Base-by-base conservation (phyloP, 148 eudicot genomes). In the Silene uniflora region DNA sequence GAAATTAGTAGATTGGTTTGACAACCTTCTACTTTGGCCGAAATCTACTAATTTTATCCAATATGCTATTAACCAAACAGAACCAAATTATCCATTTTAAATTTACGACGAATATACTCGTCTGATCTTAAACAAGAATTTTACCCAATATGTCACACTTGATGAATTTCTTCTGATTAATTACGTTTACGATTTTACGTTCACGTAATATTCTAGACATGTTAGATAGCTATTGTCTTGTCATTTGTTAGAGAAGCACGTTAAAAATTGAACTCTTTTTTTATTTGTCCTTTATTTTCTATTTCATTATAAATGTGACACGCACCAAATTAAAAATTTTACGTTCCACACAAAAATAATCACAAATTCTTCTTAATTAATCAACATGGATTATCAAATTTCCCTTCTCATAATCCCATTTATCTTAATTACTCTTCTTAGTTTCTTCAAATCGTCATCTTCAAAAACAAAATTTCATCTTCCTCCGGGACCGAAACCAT, bases 401-500 rank as follows among this genome's bases (percentile, higher is more conserved):
- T 29, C n/a, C 0, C 65, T 75, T 70, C 25, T 56, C 0, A 6
- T 32, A 19, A 19, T 66, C 12, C 46, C 49, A 13, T 24, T 29
- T 21, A 19, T 35, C 16, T 29, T 67, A 18, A 44, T 67, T 1
- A 67, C 14, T 44, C 12, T 67, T 17, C 17, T 67, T 7, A 67
- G 7, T 65, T 60, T 18, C 14, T 6, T 39, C 25, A 39, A 69
- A 60, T 42, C n/a, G 5, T 56, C 5, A 24, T 14, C 22, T 11
- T 12, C 32, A 24, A 76, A 59, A 60, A 63, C 69, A n/a, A 62
- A 71, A 12, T 82, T 81, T 52, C 56, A 52, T 52, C 3, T 16
- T 27, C 86, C 90, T 13, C 86, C 83, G 2, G 88, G 90, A 1
- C 90, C 90, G 3, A 63, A 27, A 10, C 74, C 79, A n/a, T 72